phyloP scores from a whole-genome alignment of 108 stramenopile species.

The Nannochloropsis granulata region DNA sequence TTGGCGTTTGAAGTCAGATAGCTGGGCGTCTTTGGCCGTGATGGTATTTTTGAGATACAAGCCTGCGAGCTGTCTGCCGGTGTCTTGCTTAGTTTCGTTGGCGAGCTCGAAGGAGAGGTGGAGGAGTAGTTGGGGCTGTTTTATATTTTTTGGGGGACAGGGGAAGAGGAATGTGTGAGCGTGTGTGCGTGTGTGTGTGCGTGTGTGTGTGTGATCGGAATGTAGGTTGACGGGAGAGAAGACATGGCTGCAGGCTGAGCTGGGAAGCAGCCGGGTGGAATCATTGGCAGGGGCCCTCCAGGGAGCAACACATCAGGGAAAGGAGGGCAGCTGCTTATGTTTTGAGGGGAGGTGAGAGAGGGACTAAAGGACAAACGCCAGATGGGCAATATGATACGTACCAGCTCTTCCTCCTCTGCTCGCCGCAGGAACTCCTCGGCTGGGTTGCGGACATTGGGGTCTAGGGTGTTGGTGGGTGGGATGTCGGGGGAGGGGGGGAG shows the following conservation, averaged over 20 bases:
- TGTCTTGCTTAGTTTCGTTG: conserved; percentile 27
- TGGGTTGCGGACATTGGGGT: conserved; percentile 19
- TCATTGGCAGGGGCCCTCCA: neutral
- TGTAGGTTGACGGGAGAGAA: neutral
- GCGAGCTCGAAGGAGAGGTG: conserved; percentile 17
- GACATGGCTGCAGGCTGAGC: neutral
- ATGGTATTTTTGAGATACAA: conserved; percentile 27
- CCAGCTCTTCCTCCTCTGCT: conserved; percentile 11
- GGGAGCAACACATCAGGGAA: neutral
- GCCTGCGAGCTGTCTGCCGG: conserved; percentile 24
- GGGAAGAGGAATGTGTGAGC: neutral
- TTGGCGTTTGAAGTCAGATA: conserved; percentile 7
- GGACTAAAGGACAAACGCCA: too few relatives aligned
- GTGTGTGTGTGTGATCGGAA: neutral
- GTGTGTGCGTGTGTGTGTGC: too few relatives aligned
- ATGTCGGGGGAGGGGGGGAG: neutral
- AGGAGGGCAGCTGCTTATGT: neutral
- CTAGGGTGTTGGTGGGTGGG: neutral
- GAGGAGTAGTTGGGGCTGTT: conserved; percentile 20
- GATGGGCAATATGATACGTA: neutral
- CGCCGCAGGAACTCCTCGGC: conserved; percentile 18
- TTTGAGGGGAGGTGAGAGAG: neutral
- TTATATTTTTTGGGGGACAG: neutral
- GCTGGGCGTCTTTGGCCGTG: conserved; percentile 5
- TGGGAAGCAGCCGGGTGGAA: neutral